Evolutionary conservation across 129 eudicot species (phyloP).

Genomic region (Helianthus tuberosus): DNA sequence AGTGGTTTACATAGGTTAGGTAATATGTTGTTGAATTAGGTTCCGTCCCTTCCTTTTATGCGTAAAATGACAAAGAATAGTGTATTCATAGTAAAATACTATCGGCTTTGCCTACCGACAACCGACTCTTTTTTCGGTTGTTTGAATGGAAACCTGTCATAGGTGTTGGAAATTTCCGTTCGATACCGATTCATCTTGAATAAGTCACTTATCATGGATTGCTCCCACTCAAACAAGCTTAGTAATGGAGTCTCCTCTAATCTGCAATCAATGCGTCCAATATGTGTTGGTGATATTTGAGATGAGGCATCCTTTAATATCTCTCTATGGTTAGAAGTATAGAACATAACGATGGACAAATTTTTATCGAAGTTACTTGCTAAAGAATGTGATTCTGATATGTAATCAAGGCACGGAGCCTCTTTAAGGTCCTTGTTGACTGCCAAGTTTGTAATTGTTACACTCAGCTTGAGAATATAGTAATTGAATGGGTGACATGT

Average conservation of each 20-base stretch:
- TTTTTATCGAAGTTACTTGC: not conserved
- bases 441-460: not conserved
- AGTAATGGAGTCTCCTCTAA: no score
- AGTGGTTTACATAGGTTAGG: slow-evolving; percentile 1
- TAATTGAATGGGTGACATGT: not conserved
- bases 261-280: no score
- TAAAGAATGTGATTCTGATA: slow-evolving; percentile 4
- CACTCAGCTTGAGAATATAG: slow-evolving; percentile 13
- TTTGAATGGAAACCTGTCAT: no score
- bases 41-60: slow-evolving; percentile 4
- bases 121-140: no score
- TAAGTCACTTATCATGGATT: no score
- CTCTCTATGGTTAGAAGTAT: no score
- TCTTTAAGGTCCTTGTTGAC: not conserved
- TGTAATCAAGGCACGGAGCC: not conserved
- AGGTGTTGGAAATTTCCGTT: no score
- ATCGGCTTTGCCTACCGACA: not conserved
- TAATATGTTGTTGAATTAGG: slow-evolving; percentile 20
- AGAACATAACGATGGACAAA: not conserved
- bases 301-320: no score
- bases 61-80: slow-evolving; percentile 14
- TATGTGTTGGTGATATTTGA: no score
- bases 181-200: no score
- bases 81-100: slow-evolving; percentile 14
- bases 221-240: no score